Percentiles rank a stretch among this genome's conserved stretches.
phyloP scores from a whole-genome alignment of 768 basidiomycete species.

The Naematelia encephala region DNA sequence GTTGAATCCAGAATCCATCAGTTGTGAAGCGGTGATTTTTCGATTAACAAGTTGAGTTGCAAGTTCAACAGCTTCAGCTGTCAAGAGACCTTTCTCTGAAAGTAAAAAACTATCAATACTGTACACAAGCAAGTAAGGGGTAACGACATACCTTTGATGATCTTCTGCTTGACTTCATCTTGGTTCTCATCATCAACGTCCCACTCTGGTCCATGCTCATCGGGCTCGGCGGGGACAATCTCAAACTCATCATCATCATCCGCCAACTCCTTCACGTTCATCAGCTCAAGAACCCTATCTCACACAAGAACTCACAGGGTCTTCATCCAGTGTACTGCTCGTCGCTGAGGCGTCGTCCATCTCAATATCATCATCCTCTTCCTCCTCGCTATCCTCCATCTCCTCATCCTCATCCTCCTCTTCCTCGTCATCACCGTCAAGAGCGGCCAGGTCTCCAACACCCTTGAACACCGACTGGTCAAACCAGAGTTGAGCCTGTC shows the following conservation, averaged over 20 bases:
- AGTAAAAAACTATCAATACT: slow-evolving; percentile 6
- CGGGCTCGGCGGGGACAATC: slow-evolving; percentile 63
- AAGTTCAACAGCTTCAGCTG: slow-evolving; percentile 84
- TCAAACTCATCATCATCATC: slow-evolving; percentile 67
- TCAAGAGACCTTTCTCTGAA: slow-evolving; percentile 74
- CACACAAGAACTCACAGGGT: slow-evolving; percentile 50
- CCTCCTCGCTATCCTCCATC: slow-evolving; percentile 37
- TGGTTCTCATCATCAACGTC: slow-evolving; percentile 73
- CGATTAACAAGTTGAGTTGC: slow-evolving; percentile 90
- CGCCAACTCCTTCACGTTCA: neutral
- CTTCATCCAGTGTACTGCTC: slow-evolving; percentile 21
- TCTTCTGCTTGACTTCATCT: slow-evolving; percentile 64
- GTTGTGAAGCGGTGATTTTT: slow-evolving; percentile 76
- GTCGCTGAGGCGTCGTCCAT: slow-evolving; percentile 15
- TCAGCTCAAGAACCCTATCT: slow-evolving; percentile 18
- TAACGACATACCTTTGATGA: slow-evolving; percentile 62
- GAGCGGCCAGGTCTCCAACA: slow-evolving; percentile 54
- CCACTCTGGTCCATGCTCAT: slow-evolving; percentile 68
- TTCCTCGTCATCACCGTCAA: slow-evolving; percentile 54
- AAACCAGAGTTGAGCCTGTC: slow-evolving; percentile 84
- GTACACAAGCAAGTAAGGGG: neutral
- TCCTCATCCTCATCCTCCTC: slow-evolving; percentile 51
- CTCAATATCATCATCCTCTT: slow-evolving; percentile 43
- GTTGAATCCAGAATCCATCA: slow-evolving; percentile 94
- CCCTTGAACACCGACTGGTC: slow-evolving; percentile 84